phyloP scores from a whole-genome alignment of 1,284 basidiomycete species.

The Marasmius oreades region DNA sequence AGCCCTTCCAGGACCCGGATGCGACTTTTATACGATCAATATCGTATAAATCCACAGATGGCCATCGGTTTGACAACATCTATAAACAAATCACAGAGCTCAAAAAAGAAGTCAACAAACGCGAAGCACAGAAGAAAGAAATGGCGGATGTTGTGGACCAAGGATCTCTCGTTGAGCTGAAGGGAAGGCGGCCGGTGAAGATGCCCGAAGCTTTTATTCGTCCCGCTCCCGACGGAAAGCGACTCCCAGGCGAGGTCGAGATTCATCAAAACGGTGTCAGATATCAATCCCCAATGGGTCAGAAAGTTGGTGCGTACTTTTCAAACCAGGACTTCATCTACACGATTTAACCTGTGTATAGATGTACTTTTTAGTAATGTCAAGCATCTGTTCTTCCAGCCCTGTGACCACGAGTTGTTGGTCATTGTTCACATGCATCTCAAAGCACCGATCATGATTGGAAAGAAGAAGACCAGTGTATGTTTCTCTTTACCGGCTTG shows the following conservation, averaged over 20 bases:
- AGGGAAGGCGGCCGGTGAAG: conserved; percentile 79
- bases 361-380: conserved; percentile 97
- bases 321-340: not conserved
- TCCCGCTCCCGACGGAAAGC: conserved; percentile 91
- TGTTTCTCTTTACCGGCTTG: conserved; percentile 21
- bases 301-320: conserved; percentile 75
- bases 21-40: conserved; percentile 96
- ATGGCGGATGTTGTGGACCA: conserved; percentile 98
- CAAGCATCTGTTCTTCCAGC: conserved; percentile 99
- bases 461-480: conserved; percentile 96
- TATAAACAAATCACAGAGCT: conserved; percentile 92
- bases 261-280: conserved; percentile 97
- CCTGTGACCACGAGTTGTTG: conserved; percentile 94
- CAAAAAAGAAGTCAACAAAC: conserved; percentile 96
- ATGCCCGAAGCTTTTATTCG: conserved; percentile 93
- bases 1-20: conserved; percentile 97
- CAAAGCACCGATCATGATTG: conserved; percentile 96
- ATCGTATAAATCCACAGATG: conserved; percentile 90
- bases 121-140: conserved; percentile 96
- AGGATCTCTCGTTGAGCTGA: conserved; percentile 84
- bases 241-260: conserved; percentile 92
- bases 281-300: conserved; percentile 87
- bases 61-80: conserved; percentile 85
- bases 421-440: conserved; percentile 95
- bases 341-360: conserved; percentile 27